Percentiles rank a stretch among this genome's conserved stretches.
Evolutionary conservation across 2,329 filamentous ascomycete genomes (phyloP).

Genomic region (Nigrospora osmanthi): DNA sequence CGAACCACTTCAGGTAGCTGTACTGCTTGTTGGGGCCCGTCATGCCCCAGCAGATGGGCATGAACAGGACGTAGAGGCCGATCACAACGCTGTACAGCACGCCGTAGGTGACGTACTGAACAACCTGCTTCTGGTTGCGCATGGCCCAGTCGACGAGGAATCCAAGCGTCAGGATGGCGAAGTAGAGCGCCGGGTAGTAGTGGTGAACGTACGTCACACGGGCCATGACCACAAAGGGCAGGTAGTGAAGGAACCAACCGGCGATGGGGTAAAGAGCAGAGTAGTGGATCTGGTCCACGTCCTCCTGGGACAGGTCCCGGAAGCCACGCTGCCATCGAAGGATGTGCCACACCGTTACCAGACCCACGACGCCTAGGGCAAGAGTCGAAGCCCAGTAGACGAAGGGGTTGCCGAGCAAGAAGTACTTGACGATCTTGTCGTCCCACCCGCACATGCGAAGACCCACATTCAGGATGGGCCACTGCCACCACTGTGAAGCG

Average conservation of each 20-base stretch:
- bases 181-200: slow-evolving; percentile 98
- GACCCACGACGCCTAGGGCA: slow-evolving; percentile 63
- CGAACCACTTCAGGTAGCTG: slow-evolving; percentile 89
- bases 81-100: slow-evolving; percentile 67
- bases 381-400: slow-evolving; percentile 93
- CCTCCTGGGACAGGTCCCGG: slow-evolving; percentile 66
- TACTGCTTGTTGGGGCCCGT: slow-evolving; percentile 76
- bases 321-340: slow-evolving; percentile 96
- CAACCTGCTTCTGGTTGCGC: slow-evolving; percentile 51
- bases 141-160: slow-evolving; percentile 85
- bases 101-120: slow-evolving; percentile 65
- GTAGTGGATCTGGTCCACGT: slow-evolving; percentile 94
- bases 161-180: slow-evolving; percentile 82
- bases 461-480: slow-evolving; percentile 91
- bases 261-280: slow-evolving; percentile 83
- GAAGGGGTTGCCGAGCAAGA: slow-evolving; percentile 91
- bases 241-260: slow-evolving; percentile 93
- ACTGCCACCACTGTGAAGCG: slow-evolving; percentile 96
- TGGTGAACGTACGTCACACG: slow-evolving; percentile 99
- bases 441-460: slow-evolving; percentile 99
- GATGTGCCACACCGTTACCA: slow-evolving; percentile 75
- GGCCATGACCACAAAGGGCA: slow-evolving; percentile 95
- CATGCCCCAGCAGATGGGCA: slow-evolving; percentile 96
- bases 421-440: slow-evolving; percentile 93
- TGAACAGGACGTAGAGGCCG: slow-evolving; percentile 81